Evolutionary conservation across 345 rosid species (phyloP), one percentile per base, ranked within the genome.

Genomic region (Combretum micranthum): DNA sequence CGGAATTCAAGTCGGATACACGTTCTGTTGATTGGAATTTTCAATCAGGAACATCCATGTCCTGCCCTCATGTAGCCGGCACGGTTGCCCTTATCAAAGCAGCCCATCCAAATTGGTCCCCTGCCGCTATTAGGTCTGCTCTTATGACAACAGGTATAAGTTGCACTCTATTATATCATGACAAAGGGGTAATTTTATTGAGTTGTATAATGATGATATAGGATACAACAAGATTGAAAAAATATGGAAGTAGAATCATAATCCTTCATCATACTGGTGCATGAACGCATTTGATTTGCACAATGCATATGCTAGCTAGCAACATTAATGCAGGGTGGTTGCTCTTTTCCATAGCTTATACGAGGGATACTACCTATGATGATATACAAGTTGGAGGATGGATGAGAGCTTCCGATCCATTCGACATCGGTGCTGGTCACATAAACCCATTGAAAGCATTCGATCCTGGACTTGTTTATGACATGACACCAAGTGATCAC

Each of bases 61-160:
- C 96, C 2, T 76, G 90, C 62, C 93, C 96, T 56, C 90, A 85
- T 42, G 90, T 85, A 2, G 64, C 90, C 11, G 90, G 88, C 42
- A 70, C 76, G 0, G 82, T 66, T 11, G 90, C 90, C 2, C 83
- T 85, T 16, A 55, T 88, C 67, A 77, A 73, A 69, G 81, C 96
- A 4, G 77, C 66, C 17, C 83, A 85, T 60, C 86, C 84, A 21
- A 46, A 65, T 20, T 83, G 93, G 93, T 85, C 90, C 42, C 90
- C 93, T 1, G 77, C 88, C 1, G 83, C 83, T 65, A 76, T 85
- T 62, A 73, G 78, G 72, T 85, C 90, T 5, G 90, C 96, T 46
- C 64, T 83, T 44, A 83, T 88, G 77, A 88, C 96, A 47, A 83
- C 90, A 18, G 88, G 91, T 77, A 67, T n/a, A 39, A 20, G 3